Evolutionary conservation across 2,329 filamentous ascomycete species (phyloP).

Genomic region (Penicillium sp.): DNA sequence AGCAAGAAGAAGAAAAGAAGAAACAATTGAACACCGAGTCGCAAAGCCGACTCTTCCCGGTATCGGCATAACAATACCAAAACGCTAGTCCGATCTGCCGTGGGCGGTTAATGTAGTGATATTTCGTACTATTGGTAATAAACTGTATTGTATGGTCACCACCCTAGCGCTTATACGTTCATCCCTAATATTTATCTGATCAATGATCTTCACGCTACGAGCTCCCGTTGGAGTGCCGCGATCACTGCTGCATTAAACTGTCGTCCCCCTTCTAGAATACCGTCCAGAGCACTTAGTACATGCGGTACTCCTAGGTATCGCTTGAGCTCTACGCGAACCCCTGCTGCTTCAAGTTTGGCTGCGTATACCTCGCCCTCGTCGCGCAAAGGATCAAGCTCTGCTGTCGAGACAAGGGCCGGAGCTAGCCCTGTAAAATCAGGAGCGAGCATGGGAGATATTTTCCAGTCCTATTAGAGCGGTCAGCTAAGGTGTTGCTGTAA

Average conservation of each 20-base stretch:
- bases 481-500: not conserved
- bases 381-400: conserved; percentile 45
- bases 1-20: conserved; percentile 14
- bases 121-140: conserved; percentile 9
- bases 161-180: conserved; percentile 12
- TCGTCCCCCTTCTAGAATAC: conserved; percentile 31
- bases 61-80: conserved; percentile 21
- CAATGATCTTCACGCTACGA: conserved; percentile 8
- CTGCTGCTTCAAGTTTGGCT: conserved; percentile 37
- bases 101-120: not conserved
- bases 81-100: not conserved
- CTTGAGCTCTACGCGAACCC: conserved; percentile 33
- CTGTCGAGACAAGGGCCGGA: conserved; percentile 41
- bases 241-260: conserved; percentile 32
- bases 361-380: conserved; percentile 45
- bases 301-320: conserved; percentile 38
- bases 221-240: conserved; percentile 26
- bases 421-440: conserved; percentile 37
- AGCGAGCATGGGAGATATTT: conserved; percentile 43
- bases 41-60: conserved; percentile 28
- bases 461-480: conserved; percentile 37
- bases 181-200: conserved; percentile 3
- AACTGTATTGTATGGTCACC: conserved; percentile 10
- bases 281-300: conserved; percentile 31
- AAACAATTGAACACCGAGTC: conserved; percentile 10